Base-by-base conservation (phyloP, 495 filamentous ascomycete species). In the Neurospora pannonica region DNA sequence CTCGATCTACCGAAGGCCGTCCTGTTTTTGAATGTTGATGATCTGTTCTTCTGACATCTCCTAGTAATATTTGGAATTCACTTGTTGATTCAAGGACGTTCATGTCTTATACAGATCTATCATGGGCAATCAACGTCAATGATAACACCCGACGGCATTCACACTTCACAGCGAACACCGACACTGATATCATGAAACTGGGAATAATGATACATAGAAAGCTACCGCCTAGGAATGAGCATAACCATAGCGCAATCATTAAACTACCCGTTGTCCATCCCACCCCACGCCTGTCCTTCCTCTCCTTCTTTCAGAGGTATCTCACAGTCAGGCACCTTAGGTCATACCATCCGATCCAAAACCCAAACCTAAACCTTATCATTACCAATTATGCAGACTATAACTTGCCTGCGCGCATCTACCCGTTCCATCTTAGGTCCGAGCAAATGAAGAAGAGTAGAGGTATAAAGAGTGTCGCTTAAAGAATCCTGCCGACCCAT, bases 371-470 rank as follows among this genome's bases (percentile, higher is more conserved):
- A 48, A 46, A 5, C 54, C 54, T 34, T 67, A 67, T 19, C 54
- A 67, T 67, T 67, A 67, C 54, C 54, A 67, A 67, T 67, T 67
- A 67, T 67, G 54, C 54, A 67, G 54, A 67, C 54, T 67, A 67
- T 67, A 67, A 67, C 54, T 28, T 34, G 54, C 28, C 54, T 62
- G 54, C 54, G 54, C 21, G 54, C 13, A 6, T 34, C 28, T 62
- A 5, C 5, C 28, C 28, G 48, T 28, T 24, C 48, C 48, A 7
- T 28, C 2, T 60, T 0, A 60, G 48, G 21, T 1, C 2, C 28
- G 5, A 3, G 5, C 28, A 62, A 6, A 62, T 8, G 10, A 62
- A 67, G 54, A 67, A 34, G 28, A 67, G 54, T 67, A 67, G 7
- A 67, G 28, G 54, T 19, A 67, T 67, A 67, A 34, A 67, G 28